phyloP scores from a whole-genome alignment of 2,329 filamentous ascomycete genomes.

The Talaromyces sp. region DNA sequence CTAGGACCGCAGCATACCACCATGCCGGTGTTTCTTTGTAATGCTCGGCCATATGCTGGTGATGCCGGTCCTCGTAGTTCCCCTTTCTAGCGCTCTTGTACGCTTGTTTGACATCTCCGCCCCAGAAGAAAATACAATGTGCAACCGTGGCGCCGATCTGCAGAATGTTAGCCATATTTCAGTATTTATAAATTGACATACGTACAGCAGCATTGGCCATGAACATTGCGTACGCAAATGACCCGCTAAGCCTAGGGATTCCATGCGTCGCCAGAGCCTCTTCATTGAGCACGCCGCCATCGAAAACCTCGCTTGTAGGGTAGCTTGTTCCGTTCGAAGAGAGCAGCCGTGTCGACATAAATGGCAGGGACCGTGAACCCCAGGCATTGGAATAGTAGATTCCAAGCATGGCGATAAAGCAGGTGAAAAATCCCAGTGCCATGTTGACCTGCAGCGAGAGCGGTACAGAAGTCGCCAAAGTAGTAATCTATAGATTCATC shows the following conservation, averaged over 20 bases:
- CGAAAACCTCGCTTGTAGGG: conserved; percentile 39
- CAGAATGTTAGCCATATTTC: not conserved
- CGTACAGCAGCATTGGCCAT: conserved; percentile 54
- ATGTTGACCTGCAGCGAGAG: conserved; percentile 47
- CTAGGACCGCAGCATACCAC: conserved; percentile 26
- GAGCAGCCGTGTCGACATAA: conserved; percentile 50
- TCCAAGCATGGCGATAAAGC: conserved; percentile 46
- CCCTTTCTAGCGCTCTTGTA: conserved; percentile 44
- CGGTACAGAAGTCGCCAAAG: conserved; percentile 49
- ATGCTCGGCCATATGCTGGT: conserved; percentile 47
- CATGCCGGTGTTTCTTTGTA: conserved; percentile 46
- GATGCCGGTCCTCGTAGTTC: conserved; percentile 47
- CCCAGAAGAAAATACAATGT: conserved; percentile 53
- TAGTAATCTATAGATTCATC: conserved; percentile 43
- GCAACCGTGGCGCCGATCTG: conserved; percentile 52
- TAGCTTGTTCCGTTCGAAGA: conserved; percentile 38
- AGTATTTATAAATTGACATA: conserved; percentile 11
- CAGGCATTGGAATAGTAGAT: conserved; percentile 50
- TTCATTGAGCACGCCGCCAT: conserved; percentile 16
- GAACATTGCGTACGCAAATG: conserved; percentile 50
- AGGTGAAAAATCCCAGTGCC: conserved; percentile 43
- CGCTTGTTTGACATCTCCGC: conserved; percentile 45
- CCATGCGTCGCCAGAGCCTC: conserved; percentile 40
- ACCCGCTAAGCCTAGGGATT: conserved; percentile 44
- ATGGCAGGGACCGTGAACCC: conserved; percentile 44